Evolutionary conservation across 805 yeast genomes (phyloP), one percentile per base, ranked within the genome.

Genomic region (Candida saitoana): DNA sequence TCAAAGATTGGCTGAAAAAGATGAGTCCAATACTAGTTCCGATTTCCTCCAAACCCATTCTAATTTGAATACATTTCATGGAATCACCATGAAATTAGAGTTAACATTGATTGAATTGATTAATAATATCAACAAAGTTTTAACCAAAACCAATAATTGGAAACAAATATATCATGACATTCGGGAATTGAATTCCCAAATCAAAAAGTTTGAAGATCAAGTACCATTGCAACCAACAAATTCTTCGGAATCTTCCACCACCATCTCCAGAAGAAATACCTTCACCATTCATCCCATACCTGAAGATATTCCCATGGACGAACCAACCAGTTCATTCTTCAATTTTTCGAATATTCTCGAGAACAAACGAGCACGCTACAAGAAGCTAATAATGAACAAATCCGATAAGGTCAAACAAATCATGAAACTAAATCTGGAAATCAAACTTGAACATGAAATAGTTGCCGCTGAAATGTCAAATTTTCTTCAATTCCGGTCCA

Each of bases 401-500:
- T 55, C 68, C 3, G 73, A 68, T n/a, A 59, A 68, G 17, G 67
- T 73, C 37, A 56, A 60, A 24, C 65, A 64, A 32, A 56, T 83
- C 33, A 49, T 68, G 45, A 63, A 56, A 8, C 49, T 82, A 35
- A 76, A 73, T 45, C 45, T 54, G 15, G 77, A 71, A 3, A 70
- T 84, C 18, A 77, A 71, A 41, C 46, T 49, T 18, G 71, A 64
- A n/a, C 86, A 84, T 57, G 91, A 84, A 51, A 50, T 58, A 1
- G 49, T 83, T 3, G 89, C 90, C 1, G 73, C 77, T 39, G 84
- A 81, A 55, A 63, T 82, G 15, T 80, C 81, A 39, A 76, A 73
- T 39, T 82, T 76, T 45, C 60, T 83, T 49, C 68, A 65, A 40
- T 80, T 74, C 59, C 76, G 76, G 50, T 57, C 73, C 2, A 57